Conservation (phyloP, 495 filamentous ascomycete genomes). For the Lasiosphaeria hispida region DNA sequence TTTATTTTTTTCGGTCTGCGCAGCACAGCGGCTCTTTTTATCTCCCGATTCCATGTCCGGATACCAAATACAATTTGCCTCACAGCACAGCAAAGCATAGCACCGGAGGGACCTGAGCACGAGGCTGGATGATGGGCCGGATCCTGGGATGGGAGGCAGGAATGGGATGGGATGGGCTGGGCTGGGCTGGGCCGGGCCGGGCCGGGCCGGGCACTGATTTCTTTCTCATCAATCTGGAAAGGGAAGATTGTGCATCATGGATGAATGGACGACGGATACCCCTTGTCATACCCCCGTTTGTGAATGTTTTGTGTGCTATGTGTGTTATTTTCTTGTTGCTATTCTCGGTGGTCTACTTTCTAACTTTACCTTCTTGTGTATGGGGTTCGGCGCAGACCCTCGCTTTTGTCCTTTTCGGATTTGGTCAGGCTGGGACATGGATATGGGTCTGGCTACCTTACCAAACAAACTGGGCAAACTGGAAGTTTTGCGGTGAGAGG, state of each 20-base stretch:
- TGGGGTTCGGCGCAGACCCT: not conserved
- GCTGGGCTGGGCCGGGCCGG: not conserved
- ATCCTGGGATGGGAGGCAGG: slow-evolving; percentile 1
- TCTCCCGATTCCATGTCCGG: slow-evolving; percentile 10
- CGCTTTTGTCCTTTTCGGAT: not conserved
- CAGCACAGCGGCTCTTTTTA: slow-evolving; percentile 20
- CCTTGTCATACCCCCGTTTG: slow-evolving; percentile 16
- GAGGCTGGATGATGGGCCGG: slow-evolving; percentile 9
- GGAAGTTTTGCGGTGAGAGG: not conserved
- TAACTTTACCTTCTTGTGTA: not conserved
- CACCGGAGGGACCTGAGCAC: slow-evolving; percentile 14
- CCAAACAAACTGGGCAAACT: slow-evolving; percentile 1
- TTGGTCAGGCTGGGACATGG: slow-evolving; percentile 11
- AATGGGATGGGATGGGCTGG: slow-evolving; percentile 1
- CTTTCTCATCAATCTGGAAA: slow-evolving; percentile 11
- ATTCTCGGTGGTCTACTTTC: not conserved
- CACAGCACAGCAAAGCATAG: slow-evolving; percentile 35
- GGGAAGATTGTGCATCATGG: slow-evolving; percentile 20
- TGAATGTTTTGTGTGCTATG: slow-evolving; percentile 6
- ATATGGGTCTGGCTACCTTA: slow-evolving; percentile 15
- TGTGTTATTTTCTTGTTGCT: slow-evolving; percentile 8
- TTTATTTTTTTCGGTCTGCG: slow-evolving; percentile 14
- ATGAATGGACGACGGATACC: slow-evolving; percentile 27
- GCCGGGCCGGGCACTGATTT: slow-evolving; percentile 5
- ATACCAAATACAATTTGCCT: slow-evolving; percentile 37